These are phyloP conservation scores for Daphne laureola DNA, from an alignment of 441 rosid species.

Conservation along the genomic window DNA sequence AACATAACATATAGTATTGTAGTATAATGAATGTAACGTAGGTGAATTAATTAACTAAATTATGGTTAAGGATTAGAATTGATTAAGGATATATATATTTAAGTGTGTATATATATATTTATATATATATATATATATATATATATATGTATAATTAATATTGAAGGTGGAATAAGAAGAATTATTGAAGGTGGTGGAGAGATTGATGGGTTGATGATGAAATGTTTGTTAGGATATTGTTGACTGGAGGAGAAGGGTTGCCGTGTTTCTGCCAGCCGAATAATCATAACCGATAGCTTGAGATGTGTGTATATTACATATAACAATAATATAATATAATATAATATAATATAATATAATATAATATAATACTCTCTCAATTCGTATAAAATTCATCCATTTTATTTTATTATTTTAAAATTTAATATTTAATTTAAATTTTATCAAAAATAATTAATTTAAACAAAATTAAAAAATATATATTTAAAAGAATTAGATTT, in stretches of 20 bases:
- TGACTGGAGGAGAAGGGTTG: conserved; percentile 34
- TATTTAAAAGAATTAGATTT: no score
- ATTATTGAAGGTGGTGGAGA: conserved; percentile 3
- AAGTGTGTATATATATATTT: conserved; percentile 11
- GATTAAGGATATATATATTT: conserved; percentile 2
- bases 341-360: no score
- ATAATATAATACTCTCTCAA: no score
- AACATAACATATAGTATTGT: conserved; percentile 34
- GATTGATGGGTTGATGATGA: conserved; percentile 13
- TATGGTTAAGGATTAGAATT: conserved; percentile 9
- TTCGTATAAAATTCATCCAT: no score
- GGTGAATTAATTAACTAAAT: background rate
- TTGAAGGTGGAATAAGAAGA: background rate
- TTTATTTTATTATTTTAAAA: no score
- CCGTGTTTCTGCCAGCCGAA: conserved; percentile 25
- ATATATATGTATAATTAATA: conserved; percentile 9
- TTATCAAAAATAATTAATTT: no score
- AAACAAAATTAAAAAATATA: no score
- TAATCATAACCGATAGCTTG: conserved; percentile 65
- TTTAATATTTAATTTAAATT: no score
- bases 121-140: conserved; percentile 13
- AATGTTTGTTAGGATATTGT: conserved; percentile 61
- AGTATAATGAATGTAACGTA: conserved; percentile 14
- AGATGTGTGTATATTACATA: conserved; percentile 41
- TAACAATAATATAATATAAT: no score